Percentiles rank a stretch among this genome's conserved stretches.
Conservation (phyloP, 192 early-diverging fungal genomes). For the Backusella macrospora region DNA sequence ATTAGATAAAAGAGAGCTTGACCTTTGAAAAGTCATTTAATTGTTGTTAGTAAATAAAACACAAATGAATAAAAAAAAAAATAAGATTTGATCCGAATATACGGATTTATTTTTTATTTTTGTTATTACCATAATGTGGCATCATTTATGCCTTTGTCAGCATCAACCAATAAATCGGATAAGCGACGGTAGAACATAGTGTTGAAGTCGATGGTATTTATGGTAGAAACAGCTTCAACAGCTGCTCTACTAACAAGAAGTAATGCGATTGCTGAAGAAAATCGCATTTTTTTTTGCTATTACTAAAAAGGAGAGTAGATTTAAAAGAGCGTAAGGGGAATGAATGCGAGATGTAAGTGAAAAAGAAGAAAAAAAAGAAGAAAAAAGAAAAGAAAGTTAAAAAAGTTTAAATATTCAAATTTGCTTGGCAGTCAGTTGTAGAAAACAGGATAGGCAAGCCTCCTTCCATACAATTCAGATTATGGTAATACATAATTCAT, state of each 20-base stretch:
- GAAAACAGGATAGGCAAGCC: neutral
- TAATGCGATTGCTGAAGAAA: neutral
- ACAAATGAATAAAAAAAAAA: neutral
- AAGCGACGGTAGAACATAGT: neutral
- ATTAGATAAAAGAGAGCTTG: neutral
- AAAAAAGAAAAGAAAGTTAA: neutral
- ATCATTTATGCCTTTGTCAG: neutral
- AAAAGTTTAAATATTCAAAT: neutral
- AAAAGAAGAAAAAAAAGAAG: neutral
- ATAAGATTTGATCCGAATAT: neutral
- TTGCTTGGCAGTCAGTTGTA: conserved; percentile 4
- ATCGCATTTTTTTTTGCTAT: neutral
- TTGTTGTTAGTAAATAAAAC: neutral
- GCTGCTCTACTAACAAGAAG: neutral
- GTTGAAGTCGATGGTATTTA: neutral
- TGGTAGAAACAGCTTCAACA: conserved; percentile 1
- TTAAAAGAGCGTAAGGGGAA: neutral
- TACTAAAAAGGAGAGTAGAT: neutral
- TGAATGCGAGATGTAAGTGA: neutral
- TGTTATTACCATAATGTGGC: too few species aligned
- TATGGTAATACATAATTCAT: neutral
- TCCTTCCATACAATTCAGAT: neutral
- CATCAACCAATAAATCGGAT: conserved; percentile 5
- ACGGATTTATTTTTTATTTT: neutral
- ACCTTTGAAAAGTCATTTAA: neutral